A percentile compares a stretch with the other conserved stretches of the same genome.
Conservation (phyloP, 805 yeast genomes). For the Candida dajiaensis region DNA sequence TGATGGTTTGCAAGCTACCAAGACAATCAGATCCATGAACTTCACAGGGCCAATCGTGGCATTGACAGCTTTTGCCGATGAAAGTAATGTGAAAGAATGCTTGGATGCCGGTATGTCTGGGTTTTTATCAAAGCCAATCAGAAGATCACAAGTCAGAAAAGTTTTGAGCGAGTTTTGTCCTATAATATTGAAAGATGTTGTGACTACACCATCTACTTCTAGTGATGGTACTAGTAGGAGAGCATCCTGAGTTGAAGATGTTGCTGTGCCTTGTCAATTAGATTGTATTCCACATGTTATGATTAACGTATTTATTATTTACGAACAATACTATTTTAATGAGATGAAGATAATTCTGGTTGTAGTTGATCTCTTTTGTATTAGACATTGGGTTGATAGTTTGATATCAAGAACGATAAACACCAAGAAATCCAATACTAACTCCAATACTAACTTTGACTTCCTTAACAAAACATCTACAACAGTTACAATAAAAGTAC, state of each 20-base stretch:
- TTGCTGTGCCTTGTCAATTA: background rate
- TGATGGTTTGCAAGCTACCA: conserved; percentile 86
- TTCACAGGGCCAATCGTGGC: conserved; percentile 82
- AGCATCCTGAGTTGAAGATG: background rate
- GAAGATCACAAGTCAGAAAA: conserved; percentile 60
- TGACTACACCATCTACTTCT: conserved; percentile 1
- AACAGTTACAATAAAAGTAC: background rate
- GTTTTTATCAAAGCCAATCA: conserved; percentile 82
- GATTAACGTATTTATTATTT: background rate
- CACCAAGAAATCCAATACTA: too few relatives aligned
- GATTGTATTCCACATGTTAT: background rate
- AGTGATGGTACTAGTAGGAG: background rate
- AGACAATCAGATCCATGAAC: conserved; percentile 58
- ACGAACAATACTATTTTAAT: background rate
- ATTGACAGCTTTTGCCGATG: conserved; percentile 92
- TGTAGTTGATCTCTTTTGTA: too few relatives aligned
- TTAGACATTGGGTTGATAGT: too few relatives aligned
- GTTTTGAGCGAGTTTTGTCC: conserved; percentile 34
- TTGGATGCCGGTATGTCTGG: conserved; percentile 89
- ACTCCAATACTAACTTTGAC: too few relatives aligned
- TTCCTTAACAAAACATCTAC: background rate
- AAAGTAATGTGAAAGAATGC: conserved; percentile 81
- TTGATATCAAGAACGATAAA: too few relatives aligned
- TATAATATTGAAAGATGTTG: conserved; percentile 3
- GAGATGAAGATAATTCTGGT: background rate